Evolutionary conservation across 1,284 basidiomycete species (phyloP).

Genomic region (Irpex rosettiformis): DNA sequence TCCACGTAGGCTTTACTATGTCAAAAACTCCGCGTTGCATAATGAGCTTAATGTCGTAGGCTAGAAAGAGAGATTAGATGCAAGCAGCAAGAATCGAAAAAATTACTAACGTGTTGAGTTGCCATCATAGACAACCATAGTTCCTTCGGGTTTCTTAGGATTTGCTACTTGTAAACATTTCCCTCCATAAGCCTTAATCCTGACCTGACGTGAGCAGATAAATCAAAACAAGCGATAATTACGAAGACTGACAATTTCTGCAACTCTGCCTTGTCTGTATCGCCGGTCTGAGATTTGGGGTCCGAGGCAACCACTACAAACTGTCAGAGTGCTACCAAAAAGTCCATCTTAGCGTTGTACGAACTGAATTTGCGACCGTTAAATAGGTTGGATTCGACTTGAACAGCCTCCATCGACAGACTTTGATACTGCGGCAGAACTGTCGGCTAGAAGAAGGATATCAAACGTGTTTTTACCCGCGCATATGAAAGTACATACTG

Average conservation of each 20-base stretch:
- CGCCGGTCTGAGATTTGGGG: constrained; percentile 64
- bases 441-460: background rate
- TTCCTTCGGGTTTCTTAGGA: constrained; percentile 38
- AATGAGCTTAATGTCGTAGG: constrained; percentile 63
- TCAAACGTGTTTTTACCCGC: background rate
- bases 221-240: background rate
- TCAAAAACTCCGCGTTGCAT: constrained; percentile 65
- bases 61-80: constrained; percentile 30
- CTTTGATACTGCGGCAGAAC: constrained; percentile 61
- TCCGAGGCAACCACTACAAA: constrained; percentile 72
- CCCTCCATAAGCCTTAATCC: constrained; percentile 79
- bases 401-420: constrained; percentile 54
- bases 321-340: background rate
- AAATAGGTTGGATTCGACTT: constrained; percentile 65
- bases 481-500: background rate
- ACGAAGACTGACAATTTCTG: constrained; percentile 55
- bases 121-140: constrained; percentile 67
- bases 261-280: constrained; percentile 63
- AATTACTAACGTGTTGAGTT: constrained; percentile 49
- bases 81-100: background rate
- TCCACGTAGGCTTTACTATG: constrained; percentile 78
- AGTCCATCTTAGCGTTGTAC: background rate
- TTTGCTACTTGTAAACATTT: constrained; percentile 62
- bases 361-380: constrained; percentile 74
- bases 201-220: constrained; percentile 25